Percentiles rank a stretch among this genome's conserved stretches.
These are phyloP conservation scores for Trichophyton equinum DNA, from an alignment of 2,329 filamentous ascomycete genomes.

Conservation along the genomic window DNA sequence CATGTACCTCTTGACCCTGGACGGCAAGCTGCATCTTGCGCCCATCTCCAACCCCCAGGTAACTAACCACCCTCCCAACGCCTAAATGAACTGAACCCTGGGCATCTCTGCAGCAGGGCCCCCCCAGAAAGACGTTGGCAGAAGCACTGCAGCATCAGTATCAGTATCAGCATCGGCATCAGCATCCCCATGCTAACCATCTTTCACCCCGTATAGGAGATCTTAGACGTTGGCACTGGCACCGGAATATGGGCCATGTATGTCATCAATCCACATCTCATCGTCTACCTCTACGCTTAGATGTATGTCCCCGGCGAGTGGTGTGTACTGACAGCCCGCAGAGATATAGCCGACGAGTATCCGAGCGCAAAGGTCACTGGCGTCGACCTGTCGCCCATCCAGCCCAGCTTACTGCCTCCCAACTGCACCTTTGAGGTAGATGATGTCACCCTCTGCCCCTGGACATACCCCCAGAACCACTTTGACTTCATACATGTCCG, in stretches of 20 bases:
- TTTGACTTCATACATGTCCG: constrained; percentile 38
- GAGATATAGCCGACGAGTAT: constrained; percentile 24
- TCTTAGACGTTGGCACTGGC: constrained; percentile 9
- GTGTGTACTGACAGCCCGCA: constrained; percentile 6
- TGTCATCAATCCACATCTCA: neutral
- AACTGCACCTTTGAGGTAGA: constrained; percentile 39
- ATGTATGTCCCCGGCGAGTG: neutral
- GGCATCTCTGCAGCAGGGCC: too few species aligned
- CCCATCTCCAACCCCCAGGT: constrained; percentile 16
- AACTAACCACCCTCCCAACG: neutral
- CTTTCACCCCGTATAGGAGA: neutral
- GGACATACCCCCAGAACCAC: constrained; percentile 27
- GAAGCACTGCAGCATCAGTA: neutral
- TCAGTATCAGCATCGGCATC: neutral
- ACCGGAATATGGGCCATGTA: constrained; percentile 9
- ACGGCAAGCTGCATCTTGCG: constrained; percentile 18
- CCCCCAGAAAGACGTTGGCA: neutral
- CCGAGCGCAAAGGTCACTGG: constrained; percentile 34
- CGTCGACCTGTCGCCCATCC: constrained; percentile 39
- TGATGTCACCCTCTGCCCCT: constrained; percentile 29
- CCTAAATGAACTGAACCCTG: neutral
- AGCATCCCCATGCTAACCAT: neutral
- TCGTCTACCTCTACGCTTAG: neutral
- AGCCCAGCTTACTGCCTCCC: constrained; percentile 35
- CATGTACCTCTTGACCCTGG: constrained; percentile 18